phyloP scores from a whole-genome alignment of 2,329 filamentous ascomycete genomes.

The Phoma sp. region DNA sequence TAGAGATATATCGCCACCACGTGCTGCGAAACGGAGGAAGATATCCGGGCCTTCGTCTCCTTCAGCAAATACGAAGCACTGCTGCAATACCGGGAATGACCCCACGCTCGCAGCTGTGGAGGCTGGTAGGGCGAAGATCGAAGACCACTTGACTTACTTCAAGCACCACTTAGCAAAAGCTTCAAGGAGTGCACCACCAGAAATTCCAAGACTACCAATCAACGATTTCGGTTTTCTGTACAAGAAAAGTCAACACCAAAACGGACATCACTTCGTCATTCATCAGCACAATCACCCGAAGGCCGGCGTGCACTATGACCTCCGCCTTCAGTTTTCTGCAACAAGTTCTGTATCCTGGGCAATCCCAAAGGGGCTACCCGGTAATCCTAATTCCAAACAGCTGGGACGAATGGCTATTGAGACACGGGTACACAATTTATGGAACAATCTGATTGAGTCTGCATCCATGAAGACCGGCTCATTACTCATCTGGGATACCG shows the following conservation, averaged over 20 bases:
- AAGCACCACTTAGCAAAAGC: constrained; percentile 50
- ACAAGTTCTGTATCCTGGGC: constrained; percentile 69
- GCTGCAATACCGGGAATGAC: background rate
- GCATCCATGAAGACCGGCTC: constrained; percentile 54
- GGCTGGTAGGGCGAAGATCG: constrained; percentile 58
- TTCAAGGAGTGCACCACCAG: constrained; percentile 24
- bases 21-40: constrained; percentile 23
- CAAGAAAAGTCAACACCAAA: constrained; percentile 52
- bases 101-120: constrained; percentile 58
- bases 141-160: constrained; percentile 59
- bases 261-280: constrained; percentile 67
- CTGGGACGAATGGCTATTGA: constrained; percentile 55
- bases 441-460: constrained; percentile 56
- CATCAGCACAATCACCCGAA: constrained; percentile 78
- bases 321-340: constrained; percentile 73
- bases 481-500: constrained; percentile 56
- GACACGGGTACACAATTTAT: constrained; percentile 55
- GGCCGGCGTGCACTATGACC: constrained; percentile 73
- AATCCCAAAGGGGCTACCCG: constrained; percentile 54
- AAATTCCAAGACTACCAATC: constrained; percentile 50
- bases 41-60: background rate
- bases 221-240: constrained; percentile 57
- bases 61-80: background rate
- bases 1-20: constrained; percentile 36
- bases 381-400: constrained; percentile 51